These are phyloP conservation scores for Euryodendron excelsum DNA, from an alignment of 148 eudicot genomes.

Conservation along the genomic window DNA sequence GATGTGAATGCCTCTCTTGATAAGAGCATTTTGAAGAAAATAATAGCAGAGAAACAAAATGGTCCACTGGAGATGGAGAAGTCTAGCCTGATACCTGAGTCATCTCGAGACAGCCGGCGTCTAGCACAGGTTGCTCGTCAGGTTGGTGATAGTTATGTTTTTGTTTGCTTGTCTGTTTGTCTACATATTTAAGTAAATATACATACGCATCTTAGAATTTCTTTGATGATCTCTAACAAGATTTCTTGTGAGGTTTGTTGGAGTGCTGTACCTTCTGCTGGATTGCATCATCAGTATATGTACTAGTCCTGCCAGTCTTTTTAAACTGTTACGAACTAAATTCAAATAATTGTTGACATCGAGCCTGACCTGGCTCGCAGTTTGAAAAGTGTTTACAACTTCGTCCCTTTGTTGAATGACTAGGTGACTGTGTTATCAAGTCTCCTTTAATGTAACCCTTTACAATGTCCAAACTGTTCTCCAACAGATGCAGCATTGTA, in stretches of 20 bases:
- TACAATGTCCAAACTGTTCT: too few species aligned
- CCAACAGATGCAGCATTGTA: too few species aligned
- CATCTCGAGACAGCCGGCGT: constrained; percentile 47
- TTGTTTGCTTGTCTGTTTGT: not conserved
- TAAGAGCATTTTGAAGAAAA: constrained; percentile 24
- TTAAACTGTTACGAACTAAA: not conserved
- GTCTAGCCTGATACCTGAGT: constrained; percentile 33
- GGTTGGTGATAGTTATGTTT: not conserved
- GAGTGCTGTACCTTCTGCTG: not conserved
- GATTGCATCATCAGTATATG: not conserved
- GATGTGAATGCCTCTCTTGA: constrained; percentile 26
- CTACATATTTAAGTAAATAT: not conserved
- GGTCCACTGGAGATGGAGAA: constrained; percentile 25
- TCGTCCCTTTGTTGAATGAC: not conserved
- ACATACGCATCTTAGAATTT: too few species aligned
- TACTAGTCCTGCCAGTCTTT: not conserved
- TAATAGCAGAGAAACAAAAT: constrained; percentile 33
- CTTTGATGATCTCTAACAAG: too few species aligned
- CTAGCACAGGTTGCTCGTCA: constrained; percentile 59
- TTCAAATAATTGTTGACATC: not conserved
- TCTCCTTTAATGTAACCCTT: too few species aligned
- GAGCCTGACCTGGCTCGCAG: too few species aligned
- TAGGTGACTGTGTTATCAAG: too few species aligned
- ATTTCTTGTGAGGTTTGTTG: not conserved
- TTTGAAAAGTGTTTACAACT: not conserved